Base-by-base conservation (phyloP, 257 asterid species). In the Solanum rostratum region DNA sequence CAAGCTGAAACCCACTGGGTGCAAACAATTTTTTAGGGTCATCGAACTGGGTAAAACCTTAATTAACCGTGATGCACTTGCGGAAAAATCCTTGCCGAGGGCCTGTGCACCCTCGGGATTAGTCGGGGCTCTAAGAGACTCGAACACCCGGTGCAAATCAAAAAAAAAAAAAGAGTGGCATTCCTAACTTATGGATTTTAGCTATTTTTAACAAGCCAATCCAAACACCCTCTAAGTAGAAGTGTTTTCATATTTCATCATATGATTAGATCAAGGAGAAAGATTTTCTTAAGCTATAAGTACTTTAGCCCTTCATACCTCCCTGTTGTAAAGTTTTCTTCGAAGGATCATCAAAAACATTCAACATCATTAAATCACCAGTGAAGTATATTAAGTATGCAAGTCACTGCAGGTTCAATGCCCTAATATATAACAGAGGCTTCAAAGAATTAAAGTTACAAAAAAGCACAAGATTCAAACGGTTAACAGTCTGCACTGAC, bases 401-500 rank as follows among this genome's bases (percentile, higher is more conserved):
- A 49, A 50, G 63, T 78, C 60, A 29, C 16, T 27, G 29, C 63
- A 76, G 39, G 81, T 46, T 15, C 60, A 22, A 74, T 74, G 24
- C 14, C 60, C 43, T 2, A 46, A 46, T 46, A 46, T 24, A 29
- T 49, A 46, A 15, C 59, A 76, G 22, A 76, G 60, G 10, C 49
- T 49, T 76, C 24, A 46, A 74, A 76, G 24, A 76, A 46, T 10
- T 46, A 29, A 78, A 78, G 45, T 16, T 78, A 78, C 63, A 16
- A 78, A 27, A 27, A 46, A 24, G 82, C 45, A 19, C 63, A 78
- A 43, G 60, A 78, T 27, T 50, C 82, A 50, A 5, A 43, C 33
- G 2, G 33, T 70, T 19, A 68, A 29, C 22, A 7, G 79, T 41
- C 59, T 54, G 27, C 57, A 79, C 79, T 88, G 53, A 95, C 98